These are phyloP conservation scores for Panicum hallii DNA, from an alignment of 202 grass and related monocot genomes.

Conservation along the genomic window DNA sequence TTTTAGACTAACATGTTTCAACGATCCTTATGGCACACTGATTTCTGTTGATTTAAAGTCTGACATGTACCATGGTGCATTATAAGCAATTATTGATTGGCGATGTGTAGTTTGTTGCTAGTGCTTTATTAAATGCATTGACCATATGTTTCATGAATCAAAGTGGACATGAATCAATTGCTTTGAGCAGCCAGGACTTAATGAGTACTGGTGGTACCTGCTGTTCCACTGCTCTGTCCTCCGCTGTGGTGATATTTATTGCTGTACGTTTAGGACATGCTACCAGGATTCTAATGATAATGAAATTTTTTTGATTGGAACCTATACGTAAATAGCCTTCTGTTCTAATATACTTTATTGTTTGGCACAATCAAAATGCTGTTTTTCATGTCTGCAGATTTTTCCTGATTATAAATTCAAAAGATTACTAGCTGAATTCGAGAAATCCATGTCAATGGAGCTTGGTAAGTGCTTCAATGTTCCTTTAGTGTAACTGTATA, in stretches of 20 bases:
- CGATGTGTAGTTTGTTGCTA: neutral
- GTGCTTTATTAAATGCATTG: neutral
- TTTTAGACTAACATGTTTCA: neutral
- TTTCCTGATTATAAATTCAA: slow-evolving; percentile 97
- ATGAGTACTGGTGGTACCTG: neutral
- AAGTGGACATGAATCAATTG: neutral
- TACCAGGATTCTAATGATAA: neutral
- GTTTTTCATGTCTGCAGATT: slow-evolving; percentile 63
- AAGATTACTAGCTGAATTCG: slow-evolving; percentile 76
- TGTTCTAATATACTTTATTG: slow-evolving; percentile 29
- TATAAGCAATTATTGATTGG: neutral
- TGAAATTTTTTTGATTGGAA: neutral
- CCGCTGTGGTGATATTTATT: neutral
- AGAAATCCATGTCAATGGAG: slow-evolving; percentile 84
- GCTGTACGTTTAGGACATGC: neutral
- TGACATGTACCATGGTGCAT: neutral
- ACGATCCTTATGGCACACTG: neutral
- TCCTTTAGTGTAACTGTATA: neutral
- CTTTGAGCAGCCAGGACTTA: neutral
- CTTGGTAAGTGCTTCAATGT: slow-evolving; percentile 65
- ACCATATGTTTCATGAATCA: neutral
- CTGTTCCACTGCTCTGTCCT: neutral
- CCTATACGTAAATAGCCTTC: neutral
- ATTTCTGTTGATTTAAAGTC: slow-evolving; percentile 22
- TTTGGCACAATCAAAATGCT: slow-evolving; percentile 17